Evolutionary conservation across 1,284 basidiomycete species (phyloP), one percentile per base, ranked within the genome.

Genomic region (Stygiomarasmius scandens): DNA sequence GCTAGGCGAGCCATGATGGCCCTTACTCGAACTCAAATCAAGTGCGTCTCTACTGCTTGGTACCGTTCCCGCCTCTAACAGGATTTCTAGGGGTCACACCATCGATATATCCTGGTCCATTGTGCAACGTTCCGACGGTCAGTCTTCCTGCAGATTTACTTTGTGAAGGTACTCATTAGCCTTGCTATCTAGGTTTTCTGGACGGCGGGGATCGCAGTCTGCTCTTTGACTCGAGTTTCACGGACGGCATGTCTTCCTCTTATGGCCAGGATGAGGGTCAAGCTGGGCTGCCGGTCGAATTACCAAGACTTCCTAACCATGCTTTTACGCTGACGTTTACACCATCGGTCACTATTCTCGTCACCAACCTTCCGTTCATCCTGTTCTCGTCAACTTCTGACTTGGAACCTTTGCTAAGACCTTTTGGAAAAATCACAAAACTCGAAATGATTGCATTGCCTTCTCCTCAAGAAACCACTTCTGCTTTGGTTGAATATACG

Each of bases 21-120:
- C 4, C 68, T 92, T 45, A 87, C 86, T 32, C 82, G 87, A 48
- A 85, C 81, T 29, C 83, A 87, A 63, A 77, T 89, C 62, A 87
- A 86, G 88, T 86, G 64, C 64, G 79, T 64, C 54, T 20, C 38
- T 50, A 49, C 5, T 44, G 22, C 41, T 20, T 27, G 24, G 51
- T 24, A 43, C 27, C 34, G n/a, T 43, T 44, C 34, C 38, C 65
- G 52, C 41, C 11, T 57, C n/a, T n/a, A n/a, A n/a, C 59, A 20
- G 34, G 20, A 10, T 24, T 57, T 24, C 22, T 55, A 90, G 88
- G 64, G 87, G 86, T 4, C 85, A 89, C 64, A 75, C 78, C 22
- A 81, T 91, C 46, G 89, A 91, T 66, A 81, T 91, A 52, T 91
- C 89, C 2, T 91, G 89, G 89, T 89, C 89, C 19, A 89, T 92